Conservation (phyloP, 768 basidiomycete species). For the Rhizopogon vinicolor region DNA sequence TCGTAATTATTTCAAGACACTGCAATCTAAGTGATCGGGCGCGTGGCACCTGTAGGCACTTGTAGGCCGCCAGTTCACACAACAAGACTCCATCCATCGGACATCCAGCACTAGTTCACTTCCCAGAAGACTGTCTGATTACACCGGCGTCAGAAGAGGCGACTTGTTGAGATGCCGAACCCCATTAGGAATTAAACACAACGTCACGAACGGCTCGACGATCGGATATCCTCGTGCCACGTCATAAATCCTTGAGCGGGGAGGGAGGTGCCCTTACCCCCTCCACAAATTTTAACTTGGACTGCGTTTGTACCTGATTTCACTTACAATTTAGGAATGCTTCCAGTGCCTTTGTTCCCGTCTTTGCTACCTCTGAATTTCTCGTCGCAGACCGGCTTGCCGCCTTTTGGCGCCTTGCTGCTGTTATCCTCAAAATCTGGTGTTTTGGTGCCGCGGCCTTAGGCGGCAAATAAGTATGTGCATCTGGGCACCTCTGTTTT, state of each 20-base stretch:
- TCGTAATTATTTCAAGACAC: neutral
- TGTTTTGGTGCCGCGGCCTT: no score
- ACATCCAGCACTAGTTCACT: neutral
- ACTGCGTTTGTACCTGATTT: neutral
- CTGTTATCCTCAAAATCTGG: neutral
- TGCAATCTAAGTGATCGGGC: neutral
- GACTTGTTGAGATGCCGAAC: neutral
- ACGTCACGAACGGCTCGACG: no score
- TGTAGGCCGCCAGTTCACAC: neutral
- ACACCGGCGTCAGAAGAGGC: neutral
- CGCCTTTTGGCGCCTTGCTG: neutral
- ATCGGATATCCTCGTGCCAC: neutral
- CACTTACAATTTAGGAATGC: neutral
- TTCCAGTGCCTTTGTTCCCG: neutral
- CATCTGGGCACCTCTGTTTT: neutral
- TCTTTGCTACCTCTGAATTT: no score
- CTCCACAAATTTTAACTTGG: neutral
- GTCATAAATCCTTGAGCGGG: neutral
- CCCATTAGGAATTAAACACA: neutral
- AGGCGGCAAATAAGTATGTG: no score
- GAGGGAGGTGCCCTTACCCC: neutral
- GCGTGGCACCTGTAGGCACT: neutral
- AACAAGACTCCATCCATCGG: neutral
- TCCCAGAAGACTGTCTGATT: neutral
- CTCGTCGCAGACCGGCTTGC: neutral